Evolutionary conservation across 306 rosid species (phyloP).

Genomic region (Oemleria cerasiformis): DNA sequence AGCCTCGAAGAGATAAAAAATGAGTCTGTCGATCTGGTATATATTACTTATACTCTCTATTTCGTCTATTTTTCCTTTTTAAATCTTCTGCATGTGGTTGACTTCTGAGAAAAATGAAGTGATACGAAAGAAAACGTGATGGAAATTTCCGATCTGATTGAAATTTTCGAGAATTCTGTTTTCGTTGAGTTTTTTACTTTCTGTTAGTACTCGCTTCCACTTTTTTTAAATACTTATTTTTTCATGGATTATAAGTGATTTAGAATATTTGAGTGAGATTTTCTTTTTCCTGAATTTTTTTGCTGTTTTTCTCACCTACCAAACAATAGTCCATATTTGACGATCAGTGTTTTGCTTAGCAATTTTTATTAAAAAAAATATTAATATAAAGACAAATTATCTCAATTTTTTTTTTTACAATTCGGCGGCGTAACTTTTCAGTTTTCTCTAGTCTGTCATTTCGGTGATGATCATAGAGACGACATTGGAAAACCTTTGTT

Average conservation of each 20-base stretch:
- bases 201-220: background rate
- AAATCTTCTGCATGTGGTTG: slow-evolving; percentile 21
- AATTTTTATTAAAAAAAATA: background rate
- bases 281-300: background rate
- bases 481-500: background rate
- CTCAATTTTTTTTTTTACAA: background rate
- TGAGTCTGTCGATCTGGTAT: slow-evolving; percentile 90
- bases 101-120: background rate
- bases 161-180: background rate
- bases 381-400: background rate
- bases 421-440: background rate
- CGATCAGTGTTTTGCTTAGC: background rate
- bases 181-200: background rate
- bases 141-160: background rate
- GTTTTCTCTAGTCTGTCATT: background rate
- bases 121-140: background rate
- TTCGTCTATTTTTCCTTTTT: background rate
- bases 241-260: background rate
- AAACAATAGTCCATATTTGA: background rate
- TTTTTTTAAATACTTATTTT: background rate
- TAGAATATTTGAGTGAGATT: background rate
- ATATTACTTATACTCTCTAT: background rate
- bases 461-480: slow-evolving; percentile 9
- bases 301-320: slow-evolving; percentile 3
- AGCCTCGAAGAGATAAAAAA: slow-evolving; percentile 88